Base-by-base conservation (phyloP, 164 flowering plant species). In the Protea cynaroides region DNA sequence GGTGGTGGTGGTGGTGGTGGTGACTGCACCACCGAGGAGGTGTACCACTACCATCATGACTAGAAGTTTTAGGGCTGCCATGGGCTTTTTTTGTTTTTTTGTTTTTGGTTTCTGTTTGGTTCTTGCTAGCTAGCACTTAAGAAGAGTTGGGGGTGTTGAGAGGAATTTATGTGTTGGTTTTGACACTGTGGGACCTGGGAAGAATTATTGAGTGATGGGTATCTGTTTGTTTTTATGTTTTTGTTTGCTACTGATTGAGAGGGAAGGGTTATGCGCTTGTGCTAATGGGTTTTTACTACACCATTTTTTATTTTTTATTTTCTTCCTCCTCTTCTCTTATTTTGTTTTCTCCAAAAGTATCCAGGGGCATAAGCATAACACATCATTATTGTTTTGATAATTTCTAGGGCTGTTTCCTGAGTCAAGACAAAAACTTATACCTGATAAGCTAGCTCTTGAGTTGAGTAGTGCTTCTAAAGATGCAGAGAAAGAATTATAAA, bases 131-230 rank as follows among this genome's bases (percentile, higher is more conserved):
- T 59, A 15, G 62, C 9, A 53, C 56, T 67, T 60, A n/a, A n/a
- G 64, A 34, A 15, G 50, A 5, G 8, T 46, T 36, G 58, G 58
- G 65, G 66, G 53, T 13, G 56, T 44, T 56, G 37, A 51, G 37
- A 51, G 68, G 69, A 23, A 71, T 74, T 70, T 76, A 78, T 67
- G 64, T 51, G 61, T 63, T 62, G 67, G 67, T 56, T 46, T 61
- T 49, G 44, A 49, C 7, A 15, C 18, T 49, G 52, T 15, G 66
- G 3, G 58, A 25, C 25, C 69, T 43, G 51, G 24, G 52, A 23
- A 40, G 51, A 52, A 64, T 63, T n/a, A 64, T 73, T 60, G 63
- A 56, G 56, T 36, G 54, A 36, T 53, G 69, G 69, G 75, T n/a
- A 15, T 58, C 34, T 58, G 22, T 59, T 66, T 58, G 25, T 52